Percentiles rank a stretch among this genome's conserved stretches.
Conservation (phyloP, 352 stramenopile species). For the Globisporangium perplexum region DNA sequence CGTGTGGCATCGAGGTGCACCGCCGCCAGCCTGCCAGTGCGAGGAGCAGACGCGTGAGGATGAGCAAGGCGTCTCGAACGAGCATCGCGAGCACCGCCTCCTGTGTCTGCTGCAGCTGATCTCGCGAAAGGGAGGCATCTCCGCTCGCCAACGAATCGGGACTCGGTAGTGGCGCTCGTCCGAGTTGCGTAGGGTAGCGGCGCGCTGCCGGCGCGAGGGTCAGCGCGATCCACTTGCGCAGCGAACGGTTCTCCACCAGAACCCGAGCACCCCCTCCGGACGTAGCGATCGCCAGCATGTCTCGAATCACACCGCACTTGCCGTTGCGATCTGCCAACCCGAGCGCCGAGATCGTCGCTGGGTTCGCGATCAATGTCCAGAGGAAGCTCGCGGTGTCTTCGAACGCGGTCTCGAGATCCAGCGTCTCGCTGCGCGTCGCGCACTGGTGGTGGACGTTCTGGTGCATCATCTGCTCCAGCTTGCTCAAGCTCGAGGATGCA, state of each 20-base stretch:
- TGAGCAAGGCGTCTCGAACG: constrained; percentile 31
- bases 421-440: constrained; percentile 21
- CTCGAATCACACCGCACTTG: background rate
- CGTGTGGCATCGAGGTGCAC: constrained; percentile 38
- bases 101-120: background rate
- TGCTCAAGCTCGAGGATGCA: constrained; percentile 27
- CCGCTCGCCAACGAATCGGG: background rate
- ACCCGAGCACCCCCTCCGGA: background rate
- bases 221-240: constrained; percentile 14
- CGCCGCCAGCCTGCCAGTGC: constrained; percentile 28
- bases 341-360: constrained; percentile 1
- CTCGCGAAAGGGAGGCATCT: background rate
- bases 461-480: constrained; percentile 46
- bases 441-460: constrained; percentile 52
- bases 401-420: constrained; percentile 19
- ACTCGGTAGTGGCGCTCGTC: background rate
- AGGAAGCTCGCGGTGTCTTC: constrained; percentile 3
- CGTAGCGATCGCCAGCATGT: constrained; percentile 5
- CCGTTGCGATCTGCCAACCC: background rate
- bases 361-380: constrained; percentile 5
- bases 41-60: constrained; percentile 40
- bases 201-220: constrained; percentile 10
- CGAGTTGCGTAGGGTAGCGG: constrained; percentile 5
- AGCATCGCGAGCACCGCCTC: constrained; percentile 14
- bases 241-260: constrained; percentile 8